Evolutionary conservation across 805 yeast species (phyloP).

Genomic region (Candida multigemmis): DNA sequence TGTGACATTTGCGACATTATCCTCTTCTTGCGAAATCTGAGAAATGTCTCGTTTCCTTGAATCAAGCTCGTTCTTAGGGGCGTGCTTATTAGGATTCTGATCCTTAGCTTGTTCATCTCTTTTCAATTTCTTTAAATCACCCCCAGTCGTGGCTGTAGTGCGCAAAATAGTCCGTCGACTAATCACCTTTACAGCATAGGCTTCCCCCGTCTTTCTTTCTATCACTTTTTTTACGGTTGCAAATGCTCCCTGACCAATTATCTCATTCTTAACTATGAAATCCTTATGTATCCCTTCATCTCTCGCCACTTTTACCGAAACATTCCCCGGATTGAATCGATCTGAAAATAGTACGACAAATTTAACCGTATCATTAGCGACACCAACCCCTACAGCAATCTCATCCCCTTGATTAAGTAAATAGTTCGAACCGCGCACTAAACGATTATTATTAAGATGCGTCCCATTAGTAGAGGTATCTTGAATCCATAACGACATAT

Average conservation of each 20-base stretch:
- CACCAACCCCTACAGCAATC: slow-evolving; percentile 82
- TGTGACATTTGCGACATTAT: no score
- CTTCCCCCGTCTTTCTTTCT: slow-evolving; percentile 74
- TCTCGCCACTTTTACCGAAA: slow-evolving; percentile 14
- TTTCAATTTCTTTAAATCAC: no score
- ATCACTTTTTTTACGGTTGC: slow-evolving; percentile 91
- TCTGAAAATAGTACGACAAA: slow-evolving; percentile 45
- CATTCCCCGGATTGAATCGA: slow-evolving; percentile 21
- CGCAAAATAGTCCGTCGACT: slow-evolving; percentile 66
- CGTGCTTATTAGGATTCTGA: no score
- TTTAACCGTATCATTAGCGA: slow-evolving; percentile 54
- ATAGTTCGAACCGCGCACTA: slow-evolving; percentile 72
- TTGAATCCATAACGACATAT: slow-evolving; percentile 49
- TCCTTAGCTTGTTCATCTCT: no score
- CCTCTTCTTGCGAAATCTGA: no score
- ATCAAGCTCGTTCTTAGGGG: no score
- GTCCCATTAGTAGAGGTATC: slow-evolving; percentile 93
- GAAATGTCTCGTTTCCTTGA: no score
- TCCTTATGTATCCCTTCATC: slow-evolving; percentile 56
- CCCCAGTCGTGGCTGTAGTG: slow-evolving; percentile 59
- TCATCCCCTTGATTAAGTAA: slow-evolving; percentile 89
- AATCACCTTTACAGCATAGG: slow-evolving; percentile 87
- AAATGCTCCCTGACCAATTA: slow-evolving; percentile 97
- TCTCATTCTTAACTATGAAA: slow-evolving; percentile 73
- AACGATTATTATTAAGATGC: slow-evolving; percentile 61